Conservation (phyloP, 2,329 filamentous ascomycete species). For the Epichloe gansuensis region DNA sequence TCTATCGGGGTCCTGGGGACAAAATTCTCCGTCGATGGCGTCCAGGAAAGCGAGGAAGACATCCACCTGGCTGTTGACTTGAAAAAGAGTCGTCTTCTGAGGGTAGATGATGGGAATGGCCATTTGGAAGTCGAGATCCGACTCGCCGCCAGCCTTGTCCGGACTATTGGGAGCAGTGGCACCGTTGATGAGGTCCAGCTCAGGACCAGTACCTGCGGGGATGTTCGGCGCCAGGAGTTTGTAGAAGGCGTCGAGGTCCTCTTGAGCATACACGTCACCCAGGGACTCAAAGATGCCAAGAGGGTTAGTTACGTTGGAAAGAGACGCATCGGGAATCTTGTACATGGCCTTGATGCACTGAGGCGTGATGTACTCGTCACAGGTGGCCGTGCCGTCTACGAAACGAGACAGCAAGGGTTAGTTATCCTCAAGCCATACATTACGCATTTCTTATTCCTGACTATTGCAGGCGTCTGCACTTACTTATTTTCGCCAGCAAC, state of each 20-base stretch:
- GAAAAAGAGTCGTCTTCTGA: conserved; percentile 37
- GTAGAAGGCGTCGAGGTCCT: conserved; percentile 37
- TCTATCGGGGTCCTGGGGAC: conserved; percentile 34
- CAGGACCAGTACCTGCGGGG: conserved; percentile 30
- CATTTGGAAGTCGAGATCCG: conserved; percentile 42
- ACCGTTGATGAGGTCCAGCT: conserved; percentile 33
- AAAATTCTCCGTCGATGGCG: conserved; percentile 41
- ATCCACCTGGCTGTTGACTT: conserved; percentile 24
- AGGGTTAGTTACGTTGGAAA: conserved; percentile 27
- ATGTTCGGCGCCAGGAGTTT: conserved; percentile 29
- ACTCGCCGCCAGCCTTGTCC: conserved; percentile 28
- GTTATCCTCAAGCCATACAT: background rate
- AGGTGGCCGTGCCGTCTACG: conserved; percentile 16
- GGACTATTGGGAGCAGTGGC: conserved; percentile 28
- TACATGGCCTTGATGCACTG: conserved; percentile 41
- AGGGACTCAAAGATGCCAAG: conserved; percentile 41
- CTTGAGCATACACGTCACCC: conserved; percentile 37
- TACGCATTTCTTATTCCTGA: background rate
- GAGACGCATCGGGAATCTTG: conserved; percentile 27
- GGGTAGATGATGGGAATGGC: conserved; percentile 40
- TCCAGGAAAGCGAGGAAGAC: conserved; percentile 32
- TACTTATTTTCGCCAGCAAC: background rate
- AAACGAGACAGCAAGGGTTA: background rate
- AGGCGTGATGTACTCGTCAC: conserved; percentile 43
- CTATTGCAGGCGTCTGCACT: background rate